Conservation (phyloP, 371 early-diverging fungal species). For the Mortierella sp. region DNA sequence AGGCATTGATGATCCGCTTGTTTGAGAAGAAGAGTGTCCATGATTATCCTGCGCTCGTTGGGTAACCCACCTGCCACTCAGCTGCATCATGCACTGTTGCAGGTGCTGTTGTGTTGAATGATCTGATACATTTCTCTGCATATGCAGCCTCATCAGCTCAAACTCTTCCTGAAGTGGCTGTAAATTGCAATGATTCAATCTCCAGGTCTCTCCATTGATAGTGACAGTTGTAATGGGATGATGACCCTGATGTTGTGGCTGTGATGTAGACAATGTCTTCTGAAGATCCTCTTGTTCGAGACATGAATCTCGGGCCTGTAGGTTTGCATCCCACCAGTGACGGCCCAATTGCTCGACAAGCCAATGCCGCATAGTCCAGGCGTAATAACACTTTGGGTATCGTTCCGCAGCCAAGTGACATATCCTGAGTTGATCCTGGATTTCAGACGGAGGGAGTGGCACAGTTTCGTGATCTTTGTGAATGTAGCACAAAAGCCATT, state of each 20-base stretch:
- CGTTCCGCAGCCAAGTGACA: conserved; percentile 55
- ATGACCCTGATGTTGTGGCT: too few relatives aligned
- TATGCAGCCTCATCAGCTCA: conserved; percentile 49
- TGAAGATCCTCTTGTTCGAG: not conserved
- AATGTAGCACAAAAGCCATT: conserved; percentile 53
- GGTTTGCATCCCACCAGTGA: conserved; percentile 40
- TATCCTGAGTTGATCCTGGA: conserved; percentile 55
- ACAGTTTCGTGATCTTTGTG: conserved; percentile 8
- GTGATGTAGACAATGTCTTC: not conserved
- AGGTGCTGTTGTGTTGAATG: conserved; percentile 66
- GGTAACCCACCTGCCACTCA: conserved; percentile 38
- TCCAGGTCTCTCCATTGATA: not conserved
- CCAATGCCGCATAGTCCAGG: conserved; percentile 67
- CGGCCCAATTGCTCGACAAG: conserved; percentile 52
- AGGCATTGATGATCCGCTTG: not conserved
- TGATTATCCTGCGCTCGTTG: not conserved
- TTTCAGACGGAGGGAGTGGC: conserved; percentile 13
- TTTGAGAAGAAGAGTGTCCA: not conserved
- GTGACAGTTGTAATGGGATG: too few relatives aligned
- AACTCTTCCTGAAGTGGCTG: conserved; percentile 49
- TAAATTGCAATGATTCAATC: not conserved
- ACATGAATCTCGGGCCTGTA: not conserved
- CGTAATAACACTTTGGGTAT: conserved; percentile 67
- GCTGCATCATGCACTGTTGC: conserved; percentile 56
- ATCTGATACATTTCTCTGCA: conserved; percentile 64